phyloP scores from a whole-genome alignment of 768 basidiomycete species.

The Hemileccinum rubropunctum region DNA sequence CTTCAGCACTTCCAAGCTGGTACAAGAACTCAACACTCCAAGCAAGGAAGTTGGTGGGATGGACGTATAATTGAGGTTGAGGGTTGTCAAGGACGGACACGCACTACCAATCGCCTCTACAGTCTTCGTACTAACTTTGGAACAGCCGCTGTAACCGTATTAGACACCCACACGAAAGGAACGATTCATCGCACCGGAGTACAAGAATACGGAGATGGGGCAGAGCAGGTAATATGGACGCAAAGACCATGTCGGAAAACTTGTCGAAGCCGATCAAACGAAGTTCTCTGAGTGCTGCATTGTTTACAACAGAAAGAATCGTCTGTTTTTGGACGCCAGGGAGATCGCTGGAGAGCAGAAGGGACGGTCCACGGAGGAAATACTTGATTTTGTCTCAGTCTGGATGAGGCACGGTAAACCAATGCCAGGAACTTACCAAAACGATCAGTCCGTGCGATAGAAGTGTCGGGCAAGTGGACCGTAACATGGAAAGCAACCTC shows the following conservation, averaged over 20 bases:
- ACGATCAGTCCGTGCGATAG: conserved; percentile 55
- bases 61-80: conserved; percentile 64
- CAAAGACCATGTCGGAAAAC: conserved; percentile 50
- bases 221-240: conserved; percentile 45
- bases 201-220: conserved; percentile 45
- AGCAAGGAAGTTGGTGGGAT: conserved; percentile 48
- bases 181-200: conserved; percentile 45
- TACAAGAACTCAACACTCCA: conserved; percentile 37
- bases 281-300: conserved; percentile 41
- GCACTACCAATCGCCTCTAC: conserved; percentile 39
- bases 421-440: conserved; percentile 38
- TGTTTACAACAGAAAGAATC: conserved; percentile 39
- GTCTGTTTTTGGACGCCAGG: conserved; percentile 54
- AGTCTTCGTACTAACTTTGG: conserved; percentile 52
- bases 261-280: conserved; percentile 52
- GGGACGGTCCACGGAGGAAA: conserved; percentile 53
- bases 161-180: conserved; percentile 11
- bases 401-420: neutral
- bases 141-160: conserved; percentile 48
- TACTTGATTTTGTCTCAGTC: conserved; percentile 36
- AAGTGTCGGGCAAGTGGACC: conserved; percentile 46
- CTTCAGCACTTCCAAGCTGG: conserved; percentile 53
- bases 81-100: conserved; percentile 41
- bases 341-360: conserved; percentile 46
- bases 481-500: conserved; percentile 50